These are phyloP conservation scores for Diaporthe vaccinii DNA, from an alignment of 2,329 filamentous ascomycete genomes.

Conservation along the genomic window DNA sequence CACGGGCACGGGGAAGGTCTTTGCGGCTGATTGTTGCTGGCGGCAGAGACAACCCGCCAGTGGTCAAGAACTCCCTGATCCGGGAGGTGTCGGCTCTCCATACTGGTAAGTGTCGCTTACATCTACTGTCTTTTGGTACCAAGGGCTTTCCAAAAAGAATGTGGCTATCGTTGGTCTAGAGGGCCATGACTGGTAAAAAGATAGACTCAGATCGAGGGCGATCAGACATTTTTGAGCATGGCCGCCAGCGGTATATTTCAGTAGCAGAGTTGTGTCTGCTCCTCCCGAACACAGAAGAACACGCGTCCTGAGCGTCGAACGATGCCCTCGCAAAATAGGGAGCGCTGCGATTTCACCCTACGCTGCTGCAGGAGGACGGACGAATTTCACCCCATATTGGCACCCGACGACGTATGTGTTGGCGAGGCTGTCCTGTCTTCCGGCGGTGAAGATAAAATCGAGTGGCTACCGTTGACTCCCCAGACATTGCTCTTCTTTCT, in stretches of 20 bases:
- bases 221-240: conserved; percentile 1
- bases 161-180: neutral
- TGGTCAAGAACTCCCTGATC: neutral
- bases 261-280: neutral
- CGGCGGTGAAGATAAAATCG: neutral
- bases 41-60: neutral
- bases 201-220: neutral
- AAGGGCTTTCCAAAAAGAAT: neutral
- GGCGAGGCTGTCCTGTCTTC: conserved; percentile 1
- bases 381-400: conserved; percentile 1
- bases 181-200: neutral
- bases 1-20: conserved; percentile 1
- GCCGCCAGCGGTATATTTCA: neutral
- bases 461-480: neutral
- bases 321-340: conserved; percentile 1
- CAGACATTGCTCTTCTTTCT: neutral
- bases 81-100: neutral
- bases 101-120: neutral
- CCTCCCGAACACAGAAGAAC: neutral
- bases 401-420: neutral
- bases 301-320: neutral
- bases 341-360: conserved; percentile 12
- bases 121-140: neutral
- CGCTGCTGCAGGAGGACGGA: conserved; percentile 25
- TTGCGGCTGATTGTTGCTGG: neutral